Evolutionary conservation across 1,284 basidiomycete genomes (phyloP).

Genomic region (Puccinia horiana): DNA sequence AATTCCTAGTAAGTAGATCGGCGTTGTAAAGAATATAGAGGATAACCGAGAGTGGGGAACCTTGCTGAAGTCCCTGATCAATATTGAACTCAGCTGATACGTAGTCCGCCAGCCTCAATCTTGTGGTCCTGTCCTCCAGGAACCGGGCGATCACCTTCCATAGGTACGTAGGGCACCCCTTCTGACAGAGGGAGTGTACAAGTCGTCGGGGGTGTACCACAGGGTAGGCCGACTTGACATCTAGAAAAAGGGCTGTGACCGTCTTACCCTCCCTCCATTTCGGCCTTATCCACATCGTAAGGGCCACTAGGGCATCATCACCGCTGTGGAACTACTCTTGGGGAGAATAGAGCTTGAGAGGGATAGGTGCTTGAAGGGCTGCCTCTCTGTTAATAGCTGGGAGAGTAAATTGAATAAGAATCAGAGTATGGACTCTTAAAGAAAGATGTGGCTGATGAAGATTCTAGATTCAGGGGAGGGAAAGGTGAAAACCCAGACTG

Average conservation of each 20-base stretch:
- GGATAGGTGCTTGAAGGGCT: no score
- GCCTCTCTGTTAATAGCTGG: no score
- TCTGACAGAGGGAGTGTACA: neutral
- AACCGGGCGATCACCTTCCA: neutral
- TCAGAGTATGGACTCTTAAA: no score
- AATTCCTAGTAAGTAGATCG: neutral
- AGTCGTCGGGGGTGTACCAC: neutral
- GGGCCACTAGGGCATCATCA: neutral
- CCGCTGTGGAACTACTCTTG: no score
- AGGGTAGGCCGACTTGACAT: constrained; percentile 27
- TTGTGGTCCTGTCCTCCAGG: constrained; percentile 6
- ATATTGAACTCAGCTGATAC: neutral
- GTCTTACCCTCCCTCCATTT: constrained; percentile 30
- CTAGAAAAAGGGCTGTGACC: neutral
- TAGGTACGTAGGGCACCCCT: constrained; percentile 23
- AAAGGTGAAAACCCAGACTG: no score
- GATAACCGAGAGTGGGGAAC: constrained; percentile 16
- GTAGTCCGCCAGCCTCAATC: neutral
- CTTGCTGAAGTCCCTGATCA: constrained; percentile 23
- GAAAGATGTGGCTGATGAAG: no score
- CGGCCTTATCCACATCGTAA: constrained; percentile 4
- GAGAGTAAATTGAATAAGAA: no score
- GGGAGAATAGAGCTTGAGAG: no score
- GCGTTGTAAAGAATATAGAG: constrained; percentile 42
- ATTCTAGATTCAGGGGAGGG: no score